Percentiles rank a stretch among this genome's conserved stretches.
Evolutionary conservation across 371 early-diverging fungal species (phyloP).

Genomic region (Parasitella parasitica): DNA sequence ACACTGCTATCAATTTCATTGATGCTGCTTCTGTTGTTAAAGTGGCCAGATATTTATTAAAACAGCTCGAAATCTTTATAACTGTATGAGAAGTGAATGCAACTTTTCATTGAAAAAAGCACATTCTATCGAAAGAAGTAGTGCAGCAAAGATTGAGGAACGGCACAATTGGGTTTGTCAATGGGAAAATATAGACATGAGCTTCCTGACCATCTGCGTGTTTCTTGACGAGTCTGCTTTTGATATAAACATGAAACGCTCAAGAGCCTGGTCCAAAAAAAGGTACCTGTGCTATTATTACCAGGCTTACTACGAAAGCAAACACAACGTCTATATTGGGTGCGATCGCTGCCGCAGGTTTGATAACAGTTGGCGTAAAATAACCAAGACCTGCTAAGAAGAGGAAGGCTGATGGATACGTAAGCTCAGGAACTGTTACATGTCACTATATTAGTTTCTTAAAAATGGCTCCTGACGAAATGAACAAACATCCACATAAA

Average conservation of each 20-base stretch:
- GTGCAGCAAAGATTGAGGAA: not conserved
- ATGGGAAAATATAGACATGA: constrained; percentile 15
- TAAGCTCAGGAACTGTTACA: too few species aligned
- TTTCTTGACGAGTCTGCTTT: constrained; percentile 19
- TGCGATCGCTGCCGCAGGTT: not conserved
- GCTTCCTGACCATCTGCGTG: not conserved
- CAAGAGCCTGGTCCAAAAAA: constrained; percentile 18
- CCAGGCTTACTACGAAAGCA: too few species aligned
- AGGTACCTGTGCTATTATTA: constrained; percentile 13
- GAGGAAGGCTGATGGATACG: too few species aligned
- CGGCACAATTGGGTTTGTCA: not conserved
- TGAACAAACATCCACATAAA: constrained; percentile 1
- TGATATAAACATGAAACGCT: constrained; percentile 19
- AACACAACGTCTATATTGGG: not conserved
- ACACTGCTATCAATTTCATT: too few species aligned
- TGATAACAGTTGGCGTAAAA: not conserved
- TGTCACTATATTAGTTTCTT: constrained; percentile 7
- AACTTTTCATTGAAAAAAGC: constrained; percentile 16
- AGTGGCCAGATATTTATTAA: constrained; percentile 11
- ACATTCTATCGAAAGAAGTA: constrained; percentile 9
- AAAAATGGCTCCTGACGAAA: not conserved
- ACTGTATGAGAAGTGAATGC: constrained; percentile 12
- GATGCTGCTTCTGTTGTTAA: too few species aligned
- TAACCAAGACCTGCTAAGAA: too few species aligned
- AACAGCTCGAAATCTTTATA: constrained; percentile 10